Base-by-base conservation (phyloP, 768 basidiomycete species). In the Tulasnella sp. region DNA sequence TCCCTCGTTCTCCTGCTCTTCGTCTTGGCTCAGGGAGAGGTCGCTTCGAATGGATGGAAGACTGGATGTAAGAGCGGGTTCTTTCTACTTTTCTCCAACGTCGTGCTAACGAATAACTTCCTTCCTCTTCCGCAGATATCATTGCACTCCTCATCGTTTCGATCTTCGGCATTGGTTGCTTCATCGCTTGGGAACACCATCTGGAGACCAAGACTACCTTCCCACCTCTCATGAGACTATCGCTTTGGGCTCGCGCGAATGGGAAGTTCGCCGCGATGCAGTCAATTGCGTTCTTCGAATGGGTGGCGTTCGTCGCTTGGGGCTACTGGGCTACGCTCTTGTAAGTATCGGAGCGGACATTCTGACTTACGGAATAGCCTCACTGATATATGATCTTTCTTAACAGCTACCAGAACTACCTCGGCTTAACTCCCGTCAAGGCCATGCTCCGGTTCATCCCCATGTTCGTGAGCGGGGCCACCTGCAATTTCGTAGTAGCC, bases 361-460 rank as follows among this genome's bases (percentile, higher is more conserved):
- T 22, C 17, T 16, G 29, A 47, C 68, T 4, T 34, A n/a, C 47
- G 26, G 34, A 37, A 37, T 64, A 17, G 16, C 2, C 26, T 59
- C 19, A 59, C 11, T 32, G 1, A 59, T 26, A n/a, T n/a, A n/a
- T n/a, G n/a, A n/a, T n/a, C n/a, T n/a, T n/a, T 1, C 9, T 17
- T 16, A 69, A 41, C 71, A 91, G 87, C 77, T 93, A 91, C 77
- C 90, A 93, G 76, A 83, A 86, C 63, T 93, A 88, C 77, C 75
- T 83, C 16, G 76, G 80, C 0, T 82, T 87, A 5, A 82, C 79
- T 0, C 87, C 90, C 0, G 80, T 93, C 19, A 80, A 81, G 14
- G 86, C 89, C 0, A 89, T 90, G 78, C 74, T 90, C 26, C 85
- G 90, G 2, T 79, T 92, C 66, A 72, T 92, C 1, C 91, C 91